Conservation (phyloP, 2,329 filamentous ascomycete species). For the Davidsoniella neocaledoniae region DNA sequence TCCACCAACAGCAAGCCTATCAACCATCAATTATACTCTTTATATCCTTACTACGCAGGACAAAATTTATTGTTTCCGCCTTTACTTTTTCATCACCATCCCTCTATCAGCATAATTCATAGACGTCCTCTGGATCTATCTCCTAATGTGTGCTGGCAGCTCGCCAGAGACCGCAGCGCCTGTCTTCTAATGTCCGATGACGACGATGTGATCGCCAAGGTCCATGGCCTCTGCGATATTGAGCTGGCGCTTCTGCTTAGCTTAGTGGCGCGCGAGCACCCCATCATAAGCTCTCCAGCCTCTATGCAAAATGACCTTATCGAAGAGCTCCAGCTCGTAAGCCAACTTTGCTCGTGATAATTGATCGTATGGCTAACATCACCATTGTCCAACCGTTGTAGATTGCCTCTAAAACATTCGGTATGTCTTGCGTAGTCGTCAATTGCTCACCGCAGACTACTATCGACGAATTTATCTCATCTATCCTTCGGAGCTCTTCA, state of each 20-base stretch:
- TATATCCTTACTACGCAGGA: background rate
- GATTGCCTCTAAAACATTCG: constrained; percentile 56
- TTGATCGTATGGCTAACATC: background rate
- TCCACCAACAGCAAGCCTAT: background rate
- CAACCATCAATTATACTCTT: background rate
- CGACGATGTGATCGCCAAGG: constrained; percentile 44
- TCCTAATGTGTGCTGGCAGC: background rate
- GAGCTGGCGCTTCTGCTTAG: constrained; percentile 76
- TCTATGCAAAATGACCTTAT: constrained; percentile 45
- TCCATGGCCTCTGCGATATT: constrained; percentile 68
- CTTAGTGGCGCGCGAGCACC: constrained; percentile 69
- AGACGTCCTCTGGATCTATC: background rate
- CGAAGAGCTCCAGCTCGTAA: constrained; percentile 54
- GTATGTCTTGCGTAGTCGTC: constrained; percentile 50
- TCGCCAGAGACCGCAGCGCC: constrained; percentile 9
- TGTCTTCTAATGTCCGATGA: constrained; percentile 39
- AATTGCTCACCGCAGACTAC: constrained; percentile 58
- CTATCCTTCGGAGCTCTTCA: constrained; percentile 36
- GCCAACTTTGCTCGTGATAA: background rate
- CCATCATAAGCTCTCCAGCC: constrained; percentile 60
- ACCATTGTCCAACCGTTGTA: constrained; percentile 18
- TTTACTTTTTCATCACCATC: background rate
- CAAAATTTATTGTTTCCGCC: background rate
- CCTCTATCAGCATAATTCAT: background rate
- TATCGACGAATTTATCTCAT: constrained; percentile 62